Percentiles rank a stretch among this genome's conserved stretches.
phyloP scores from a whole-genome alignment of 1,284 basidiomycete genomes.

The Ceraceosorus bombacis region DNA sequence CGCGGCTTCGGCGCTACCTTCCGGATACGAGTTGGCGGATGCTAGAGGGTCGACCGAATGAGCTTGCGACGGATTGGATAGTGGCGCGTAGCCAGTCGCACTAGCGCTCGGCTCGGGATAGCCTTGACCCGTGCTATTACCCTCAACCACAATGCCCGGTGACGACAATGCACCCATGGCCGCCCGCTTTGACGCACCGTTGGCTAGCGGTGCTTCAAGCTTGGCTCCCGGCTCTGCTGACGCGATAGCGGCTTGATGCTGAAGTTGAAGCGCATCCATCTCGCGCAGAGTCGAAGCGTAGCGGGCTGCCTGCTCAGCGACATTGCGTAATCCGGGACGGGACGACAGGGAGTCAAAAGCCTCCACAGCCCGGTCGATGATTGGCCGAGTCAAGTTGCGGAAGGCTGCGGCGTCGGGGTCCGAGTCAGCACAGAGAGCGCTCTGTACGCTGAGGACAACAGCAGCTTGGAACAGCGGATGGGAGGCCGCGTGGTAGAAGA shows the following conservation, averaged over 20 bases:
- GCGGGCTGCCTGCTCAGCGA: slow-evolving; percentile 32
- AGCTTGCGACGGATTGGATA: background rate
- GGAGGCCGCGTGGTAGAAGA: slow-evolving; percentile 27
- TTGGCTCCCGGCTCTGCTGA: slow-evolving; percentile 17
- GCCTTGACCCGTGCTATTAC: slow-evolving; percentile 2
- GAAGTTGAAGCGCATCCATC: slow-evolving; percentile 4
- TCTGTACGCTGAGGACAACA: slow-evolving; percentile 29
- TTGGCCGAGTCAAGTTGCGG: slow-evolving; percentile 20
- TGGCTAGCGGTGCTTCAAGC: slow-evolving; percentile 16
- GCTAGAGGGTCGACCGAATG: slow-evolving; percentile 9
- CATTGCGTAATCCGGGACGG: slow-evolving; percentile 24
- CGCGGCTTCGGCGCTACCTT: background rate
- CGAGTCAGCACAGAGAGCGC: slow-evolving; percentile 6
- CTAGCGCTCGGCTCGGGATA: slow-evolving; percentile 6
- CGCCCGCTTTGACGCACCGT: background rate
- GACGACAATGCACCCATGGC: background rate
- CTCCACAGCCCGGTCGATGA: slow-evolving; percentile 33
- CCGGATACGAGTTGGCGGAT: slow-evolving; percentile 9
- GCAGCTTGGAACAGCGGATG: slow-evolving; percentile 35
- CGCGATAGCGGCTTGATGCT: background rate
- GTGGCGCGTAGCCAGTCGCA: background rate
- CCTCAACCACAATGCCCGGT: background rate
- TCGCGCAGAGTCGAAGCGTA: slow-evolving; percentile 29
- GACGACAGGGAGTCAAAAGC: slow-evolving; percentile 22
- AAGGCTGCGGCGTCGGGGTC: background rate